These are phyloP conservation scores for Alternaria sp. DNA, from an alignment of 2,329 filamentous ascomycete genomes.

Conservation along the genomic window DNA sequence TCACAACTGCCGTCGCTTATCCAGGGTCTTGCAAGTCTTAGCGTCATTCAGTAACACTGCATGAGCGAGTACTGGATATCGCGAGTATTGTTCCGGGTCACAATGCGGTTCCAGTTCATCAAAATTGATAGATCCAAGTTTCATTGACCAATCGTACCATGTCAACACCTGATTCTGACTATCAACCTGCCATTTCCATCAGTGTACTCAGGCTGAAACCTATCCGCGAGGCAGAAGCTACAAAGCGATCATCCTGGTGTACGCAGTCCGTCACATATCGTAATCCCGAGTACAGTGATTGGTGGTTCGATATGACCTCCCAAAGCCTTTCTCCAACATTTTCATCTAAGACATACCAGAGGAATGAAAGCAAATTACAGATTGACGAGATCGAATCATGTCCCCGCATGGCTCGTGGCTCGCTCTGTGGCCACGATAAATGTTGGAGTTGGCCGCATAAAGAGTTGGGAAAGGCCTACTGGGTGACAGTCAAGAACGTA, in stretches of 20 bases:
- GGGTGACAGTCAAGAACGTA: constrained; percentile 4
- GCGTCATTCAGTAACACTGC: constrained; percentile 13
- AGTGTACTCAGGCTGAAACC: constrained; percentile 36
- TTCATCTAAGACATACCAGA: constrained; percentile 37
- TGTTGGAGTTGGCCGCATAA: constrained; percentile 25
- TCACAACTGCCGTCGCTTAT: constrained; percentile 22
- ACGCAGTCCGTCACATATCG: constrained; percentile 25
- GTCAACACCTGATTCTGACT: constrained; percentile 18
- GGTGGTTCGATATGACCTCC: constrained; percentile 25
- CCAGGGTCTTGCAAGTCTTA: background rate
- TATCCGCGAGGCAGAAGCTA: constrained; percentile 19
- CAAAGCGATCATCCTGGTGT: constrained; percentile 18
- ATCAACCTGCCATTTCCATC: constrained; percentile 16
- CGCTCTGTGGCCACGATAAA: constrained; percentile 17
- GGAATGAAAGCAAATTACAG: constrained; percentile 25
- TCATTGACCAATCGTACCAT: constrained; percentile 19
- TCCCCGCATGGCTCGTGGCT: constrained; percentile 16
- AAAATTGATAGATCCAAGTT: constrained; percentile 31
- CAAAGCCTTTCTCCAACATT: constrained; percentile 17
- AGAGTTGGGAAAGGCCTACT: constrained; percentile 17
- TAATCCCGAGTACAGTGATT: constrained; percentile 25
- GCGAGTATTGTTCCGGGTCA: constrained; percentile 26
- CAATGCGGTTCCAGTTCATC: constrained; percentile 21
- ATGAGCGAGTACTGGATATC: constrained; percentile 16
- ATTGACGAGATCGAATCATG: constrained; percentile 18